Percentiles rank a stretch among this genome's conserved stretches.
Evolutionary conservation across 179 eudicot genomes (phyloP).

Genomic region (Gypsophila paniculata): DNA sequence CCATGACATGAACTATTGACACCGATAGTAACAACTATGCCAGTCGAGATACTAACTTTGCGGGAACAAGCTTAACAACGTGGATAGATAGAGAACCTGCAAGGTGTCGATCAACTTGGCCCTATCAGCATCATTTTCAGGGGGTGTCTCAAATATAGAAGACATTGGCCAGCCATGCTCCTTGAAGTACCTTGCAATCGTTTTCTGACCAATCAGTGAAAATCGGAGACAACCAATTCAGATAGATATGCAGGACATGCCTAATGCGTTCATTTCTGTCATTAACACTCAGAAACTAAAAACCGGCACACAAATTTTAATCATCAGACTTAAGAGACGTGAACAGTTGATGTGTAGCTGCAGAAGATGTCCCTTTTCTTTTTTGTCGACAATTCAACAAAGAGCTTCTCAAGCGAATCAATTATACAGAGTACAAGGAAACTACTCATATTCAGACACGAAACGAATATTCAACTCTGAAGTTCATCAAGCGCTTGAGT

Average conservation of each 20-base stretch:
- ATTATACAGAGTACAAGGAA: no score
- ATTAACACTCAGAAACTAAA: neutral
- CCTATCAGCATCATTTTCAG: conserved; percentile 59
- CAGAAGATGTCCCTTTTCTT: neutral
- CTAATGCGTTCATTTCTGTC: neutral
- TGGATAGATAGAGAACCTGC: conserved; percentile 47
- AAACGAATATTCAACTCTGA: no score
- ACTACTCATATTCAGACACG: neutral
- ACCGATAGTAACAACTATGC: neutral
- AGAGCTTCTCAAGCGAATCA: no score
- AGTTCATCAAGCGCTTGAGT: no score
- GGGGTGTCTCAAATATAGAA: conserved; percentile 54
- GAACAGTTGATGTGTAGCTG: neutral
- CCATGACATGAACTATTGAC: neutral
- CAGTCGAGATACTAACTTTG: neutral
- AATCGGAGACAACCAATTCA: conserved; percentile 4
- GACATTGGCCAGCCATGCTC: conserved; percentile 96
- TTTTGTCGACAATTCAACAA: no score
- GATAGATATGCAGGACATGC: neutral
- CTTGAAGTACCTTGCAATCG: conserved; percentile 71
- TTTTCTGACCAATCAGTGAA: conserved; percentile 27
- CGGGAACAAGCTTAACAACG: conserved; percentile 9
- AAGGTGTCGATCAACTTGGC: conserved; percentile 69
- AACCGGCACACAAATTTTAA: neutral
- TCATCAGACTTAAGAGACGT: neutral